Evolutionary conservation across 371 early-diverging fungal genomes (phyloP).

Genomic region (Furculomyces boomerangus): DNA sequence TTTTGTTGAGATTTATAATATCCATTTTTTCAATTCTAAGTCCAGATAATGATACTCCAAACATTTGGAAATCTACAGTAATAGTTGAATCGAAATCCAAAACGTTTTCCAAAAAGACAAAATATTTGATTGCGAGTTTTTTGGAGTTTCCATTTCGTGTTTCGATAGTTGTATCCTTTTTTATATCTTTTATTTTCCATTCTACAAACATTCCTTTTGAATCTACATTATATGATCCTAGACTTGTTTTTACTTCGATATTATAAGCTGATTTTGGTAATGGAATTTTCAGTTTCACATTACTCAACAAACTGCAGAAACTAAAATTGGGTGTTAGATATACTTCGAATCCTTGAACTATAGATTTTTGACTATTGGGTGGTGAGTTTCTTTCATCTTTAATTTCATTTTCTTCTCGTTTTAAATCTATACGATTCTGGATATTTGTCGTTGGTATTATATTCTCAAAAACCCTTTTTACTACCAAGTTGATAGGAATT

Average conservation of each 20-base stretch:
- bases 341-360: conserved; percentile 6
- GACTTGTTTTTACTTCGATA: neutral
- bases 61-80: conserved; percentile 11
- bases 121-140: neutral
- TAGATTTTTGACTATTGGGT: conserved; percentile 8
- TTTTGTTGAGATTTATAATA: conserved; percentile 11
- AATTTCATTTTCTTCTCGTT: no score
- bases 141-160: neutral
- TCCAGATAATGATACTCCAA: conserved; percentile 9
- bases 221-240: neutral
- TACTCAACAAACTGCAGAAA: neutral
- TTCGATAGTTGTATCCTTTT: neutral
- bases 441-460: no score
- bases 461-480: no score
- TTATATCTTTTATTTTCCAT: neutral
- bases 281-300: neutral
- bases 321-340: neutral
- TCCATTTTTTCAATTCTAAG: conserved; percentile 13
- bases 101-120: neutral
- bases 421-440: no score
- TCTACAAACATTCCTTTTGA: neutral
- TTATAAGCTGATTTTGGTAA: neutral
- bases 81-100: neutral
- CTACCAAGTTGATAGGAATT: no score
- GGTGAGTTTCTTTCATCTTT: no score